Evolutionary conservation across 2,329 filamentous ascomycete genomes (phyloP), one percentile per base, ranked within the genome.

Genomic region (Neonectria faginata): DNA sequence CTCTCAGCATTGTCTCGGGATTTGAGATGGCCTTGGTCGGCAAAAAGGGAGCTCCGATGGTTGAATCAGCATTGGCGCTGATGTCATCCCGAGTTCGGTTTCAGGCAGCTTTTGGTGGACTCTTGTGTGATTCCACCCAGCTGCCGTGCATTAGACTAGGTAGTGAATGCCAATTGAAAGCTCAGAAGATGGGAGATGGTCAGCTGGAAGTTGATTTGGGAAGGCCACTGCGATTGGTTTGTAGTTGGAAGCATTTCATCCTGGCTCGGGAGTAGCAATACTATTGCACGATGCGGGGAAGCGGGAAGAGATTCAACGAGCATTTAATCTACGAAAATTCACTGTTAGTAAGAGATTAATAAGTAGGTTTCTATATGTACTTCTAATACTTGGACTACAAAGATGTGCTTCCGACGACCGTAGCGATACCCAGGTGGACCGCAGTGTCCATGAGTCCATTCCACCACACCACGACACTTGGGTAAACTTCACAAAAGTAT

Each of bases 31-130:
- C 36, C n/a, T 50, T 33, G 22, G 10, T 42, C 54, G 59, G 52
- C 27, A 33, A 36, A 44, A 25, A 20, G 52, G 25, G 22, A 22
- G 10, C 2, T 5, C 18, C 41, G 41, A 27, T 8, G 2, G 18
- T 12, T 48, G 47, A 51, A 27, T 20, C 33, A 14, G 29, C 18
- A 11, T 10, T 1, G 44, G 20, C 16, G 18, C 12, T 14, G 55
- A 48, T 25, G 48, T 41, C 60, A 62, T 41, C n/a, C 20, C 54
- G 29, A 27, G 5, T 29, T 52, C 59, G 59, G 59, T 42, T 61
- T 61, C 12, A 12, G 22, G 22, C 51, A 51, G 58, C 31, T 4
- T 36, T 22, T 42, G 16, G 16, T 51, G 16, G 18, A 22, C 47
- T 51, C 36, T 25, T 22, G 29, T 36, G 42, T 29, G 25, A 47